Evolutionary conservation across 2,329 filamentous ascomycete genomes (phyloP).

Genomic region (Polychaeton citri): DNA sequence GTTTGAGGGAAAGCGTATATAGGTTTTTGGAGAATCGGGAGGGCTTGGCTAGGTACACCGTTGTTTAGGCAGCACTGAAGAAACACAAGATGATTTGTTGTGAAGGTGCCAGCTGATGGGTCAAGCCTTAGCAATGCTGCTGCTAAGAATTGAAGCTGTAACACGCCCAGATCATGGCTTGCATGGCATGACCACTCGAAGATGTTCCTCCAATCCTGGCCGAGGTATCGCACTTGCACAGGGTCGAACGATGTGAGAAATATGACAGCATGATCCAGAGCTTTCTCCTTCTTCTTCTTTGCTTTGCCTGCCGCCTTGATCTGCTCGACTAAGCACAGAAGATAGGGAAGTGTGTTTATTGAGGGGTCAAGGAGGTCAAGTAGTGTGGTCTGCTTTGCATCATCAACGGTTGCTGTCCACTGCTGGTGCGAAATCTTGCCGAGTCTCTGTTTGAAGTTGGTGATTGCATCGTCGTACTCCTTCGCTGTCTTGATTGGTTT

Average conservation of each 20-base stretch:
- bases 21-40: constrained; percentile 50
- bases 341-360: constrained; percentile 46
- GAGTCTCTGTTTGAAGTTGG: constrained; percentile 22
- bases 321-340: constrained; percentile 37
- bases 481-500: constrained; percentile 16
- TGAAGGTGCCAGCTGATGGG: constrained; percentile 52
- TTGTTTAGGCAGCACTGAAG: constrained; percentile 44
- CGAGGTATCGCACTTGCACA: constrained; percentile 41
- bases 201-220: constrained; percentile 32
- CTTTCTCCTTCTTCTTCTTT: constrained; percentile 22
- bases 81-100: constrained; percentile 47
- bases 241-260: constrained; percentile 40
- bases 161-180: constrained; percentile 4
- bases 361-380: constrained; percentile 40
- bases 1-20: constrained; percentile 50
- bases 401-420: constrained; percentile 25
- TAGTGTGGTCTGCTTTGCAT: constrained; percentile 20
- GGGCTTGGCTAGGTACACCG: constrained; percentile 39
- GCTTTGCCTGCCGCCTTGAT: constrained; percentile 10
- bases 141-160: constrained; percentile 24
- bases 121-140: constrained; percentile 53
- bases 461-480: constrained; percentile 26
- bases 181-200: constrained; percentile 22
- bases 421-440: constrained; percentile 18
- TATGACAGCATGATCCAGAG: constrained; percentile 34